Percentiles rank a stretch among this genome's conserved stretches.
Evolutionary conservation across 495 filamentous ascomycete genomes (phyloP).

Genomic region (Usnea hakonensis): DNA sequence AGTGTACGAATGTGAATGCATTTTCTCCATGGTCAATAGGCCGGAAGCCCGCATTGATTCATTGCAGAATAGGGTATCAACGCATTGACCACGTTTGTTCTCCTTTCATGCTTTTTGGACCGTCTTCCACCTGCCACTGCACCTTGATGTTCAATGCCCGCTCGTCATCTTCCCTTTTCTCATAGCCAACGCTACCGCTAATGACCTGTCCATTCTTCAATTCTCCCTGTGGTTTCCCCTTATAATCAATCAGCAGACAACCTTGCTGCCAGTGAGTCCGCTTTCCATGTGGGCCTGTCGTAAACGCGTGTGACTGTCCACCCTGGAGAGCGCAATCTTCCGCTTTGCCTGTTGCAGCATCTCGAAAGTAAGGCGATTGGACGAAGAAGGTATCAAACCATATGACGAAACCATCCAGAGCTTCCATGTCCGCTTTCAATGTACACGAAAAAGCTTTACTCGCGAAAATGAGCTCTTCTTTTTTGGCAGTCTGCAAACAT

Average conservation of each 20-base stretch:
- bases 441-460: constrained; percentile 45
- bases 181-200: constrained; percentile 41
- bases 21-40: not conserved
- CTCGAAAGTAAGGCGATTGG: constrained; percentile 39
- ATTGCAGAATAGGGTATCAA: constrained; percentile 10
- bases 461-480: constrained; percentile 50
- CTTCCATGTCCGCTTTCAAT: constrained; percentile 46
- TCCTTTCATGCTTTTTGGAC: constrained; percentile 18
- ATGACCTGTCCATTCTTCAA: constrained; percentile 46
- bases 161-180: constrained; percentile 40
- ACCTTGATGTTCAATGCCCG: constrained; percentile 43
- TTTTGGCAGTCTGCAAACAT: constrained; percentile 47
- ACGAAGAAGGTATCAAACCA: constrained; percentile 63
- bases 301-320: constrained; percentile 36
- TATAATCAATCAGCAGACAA: constrained; percentile 40
- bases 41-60: not conserved
- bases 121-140: constrained; percentile 37
- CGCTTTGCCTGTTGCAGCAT: constrained; percentile 32
- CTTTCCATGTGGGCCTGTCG: constrained; percentile 44
- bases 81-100: constrained; percentile 25
- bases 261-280: constrained; percentile 50
- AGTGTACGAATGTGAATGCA: not conserved
- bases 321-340: constrained; percentile 28
- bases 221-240: constrained; percentile 27
- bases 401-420: constrained; percentile 52